Conservation (phyloP, 2,329 filamentous ascomycete species). For the Paecilomyces formosus region DNA sequence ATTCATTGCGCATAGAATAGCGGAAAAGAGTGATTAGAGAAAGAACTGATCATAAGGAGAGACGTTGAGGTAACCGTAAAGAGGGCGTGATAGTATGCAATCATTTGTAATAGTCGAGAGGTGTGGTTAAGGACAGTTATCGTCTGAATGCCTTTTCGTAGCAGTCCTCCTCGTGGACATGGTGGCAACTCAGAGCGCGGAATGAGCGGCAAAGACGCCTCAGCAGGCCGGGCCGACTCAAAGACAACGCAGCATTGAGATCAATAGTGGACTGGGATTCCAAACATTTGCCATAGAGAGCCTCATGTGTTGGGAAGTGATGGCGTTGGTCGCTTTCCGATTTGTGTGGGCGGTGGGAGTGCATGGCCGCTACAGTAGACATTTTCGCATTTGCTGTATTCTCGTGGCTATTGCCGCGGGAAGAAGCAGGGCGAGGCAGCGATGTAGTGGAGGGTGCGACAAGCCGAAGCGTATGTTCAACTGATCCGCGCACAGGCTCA, state of each 20-base stretch:
- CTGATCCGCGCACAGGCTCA: slow-evolving; percentile 17
- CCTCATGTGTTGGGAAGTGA: slow-evolving; percentile 17
- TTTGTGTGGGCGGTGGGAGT: slow-evolving; percentile 26
- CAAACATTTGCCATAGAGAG: slow-evolving; percentile 22
- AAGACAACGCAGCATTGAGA: slow-evolving; percentile 3
- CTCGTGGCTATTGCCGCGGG: slow-evolving; percentile 16
- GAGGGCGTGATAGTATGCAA: neutral
- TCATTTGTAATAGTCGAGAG: neutral
- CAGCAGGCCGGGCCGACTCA: slow-evolving; percentile 14
- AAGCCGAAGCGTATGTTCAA: slow-evolving; percentile 25
- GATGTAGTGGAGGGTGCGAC: slow-evolving; percentile 30
- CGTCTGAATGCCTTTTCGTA: neutral
- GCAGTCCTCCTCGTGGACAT: slow-evolving; percentile 1
- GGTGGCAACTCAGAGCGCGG: slow-evolving; percentile 18
- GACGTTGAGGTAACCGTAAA: neutral
- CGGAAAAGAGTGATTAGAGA: neutral
- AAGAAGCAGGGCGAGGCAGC: slow-evolving; percentile 18
- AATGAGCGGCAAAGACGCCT: slow-evolving; percentile 18
- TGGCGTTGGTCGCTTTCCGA: slow-evolving; percentile 19
- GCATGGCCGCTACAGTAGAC: slow-evolving; percentile 28
- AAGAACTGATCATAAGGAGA: neutral
- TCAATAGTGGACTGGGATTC: slow-evolving; percentile 15
- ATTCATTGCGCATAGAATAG: neutral
- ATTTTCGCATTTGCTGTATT: slow-evolving; percentile 22
- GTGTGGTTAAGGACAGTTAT: neutral